Percentiles rank a stretch among this genome's conserved stretches.
These are phyloP conservation scores for Coemansia sp. DNA, from an alignment of 192 early-diverging fungal genomes.

Conservation along the genomic window DNA sequence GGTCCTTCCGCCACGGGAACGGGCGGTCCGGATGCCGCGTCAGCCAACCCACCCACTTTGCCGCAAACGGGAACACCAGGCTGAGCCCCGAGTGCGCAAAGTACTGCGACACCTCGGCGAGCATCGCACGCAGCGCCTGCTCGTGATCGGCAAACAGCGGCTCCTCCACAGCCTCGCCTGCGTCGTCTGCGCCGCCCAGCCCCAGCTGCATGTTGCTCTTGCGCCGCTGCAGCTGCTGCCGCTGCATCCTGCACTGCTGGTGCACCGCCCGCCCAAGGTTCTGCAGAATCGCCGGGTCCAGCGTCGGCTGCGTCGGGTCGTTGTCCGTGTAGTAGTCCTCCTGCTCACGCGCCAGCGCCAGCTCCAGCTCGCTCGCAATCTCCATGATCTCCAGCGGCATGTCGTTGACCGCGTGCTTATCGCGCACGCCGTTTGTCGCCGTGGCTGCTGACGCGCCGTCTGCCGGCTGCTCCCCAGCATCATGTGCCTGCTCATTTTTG, in stretches of 20 bases:
- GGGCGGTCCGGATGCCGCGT: slow-evolving; percentile 45
- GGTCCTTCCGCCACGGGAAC: slow-evolving; percentile 51
- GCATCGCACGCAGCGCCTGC: slow-evolving; percentile 38
- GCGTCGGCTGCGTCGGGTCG: slow-evolving; percentile 27
- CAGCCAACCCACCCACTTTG: slow-evolving; percentile 49
- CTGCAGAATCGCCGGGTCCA: slow-evolving; percentile 43
- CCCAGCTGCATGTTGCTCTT: slow-evolving; percentile 55
- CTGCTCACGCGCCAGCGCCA: slow-evolving; percentile 48
- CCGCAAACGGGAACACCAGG: slow-evolving; percentile 48
- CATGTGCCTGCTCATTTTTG: neutral
- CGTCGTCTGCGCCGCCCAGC: neutral
- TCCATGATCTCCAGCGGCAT: slow-evolving; percentile 52
- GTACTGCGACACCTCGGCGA: slow-evolving; percentile 47
- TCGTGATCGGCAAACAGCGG: slow-evolving; percentile 31
- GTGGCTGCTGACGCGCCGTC: neutral
- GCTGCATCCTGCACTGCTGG: slow-evolving; percentile 43
- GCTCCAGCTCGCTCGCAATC: slow-evolving; percentile 46
- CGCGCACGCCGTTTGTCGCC: neutral
- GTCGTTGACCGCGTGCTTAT: slow-evolving; percentile 6
- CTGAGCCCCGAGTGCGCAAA: slow-evolving; percentile 45
- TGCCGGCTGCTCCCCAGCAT: neutral
- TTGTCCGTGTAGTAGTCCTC: slow-evolving; percentile 51
- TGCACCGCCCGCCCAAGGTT: slow-evolving; percentile 44
- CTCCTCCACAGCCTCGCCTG: slow-evolving; percentile 3
- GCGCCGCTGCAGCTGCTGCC: slow-evolving; percentile 43